A percentile compares a stretch with the other conserved stretches of the same genome.
Evolutionary conservation across 2,329 filamentous ascomycete species (phyloP).

Genomic region (Aspergillus niger): DNA sequence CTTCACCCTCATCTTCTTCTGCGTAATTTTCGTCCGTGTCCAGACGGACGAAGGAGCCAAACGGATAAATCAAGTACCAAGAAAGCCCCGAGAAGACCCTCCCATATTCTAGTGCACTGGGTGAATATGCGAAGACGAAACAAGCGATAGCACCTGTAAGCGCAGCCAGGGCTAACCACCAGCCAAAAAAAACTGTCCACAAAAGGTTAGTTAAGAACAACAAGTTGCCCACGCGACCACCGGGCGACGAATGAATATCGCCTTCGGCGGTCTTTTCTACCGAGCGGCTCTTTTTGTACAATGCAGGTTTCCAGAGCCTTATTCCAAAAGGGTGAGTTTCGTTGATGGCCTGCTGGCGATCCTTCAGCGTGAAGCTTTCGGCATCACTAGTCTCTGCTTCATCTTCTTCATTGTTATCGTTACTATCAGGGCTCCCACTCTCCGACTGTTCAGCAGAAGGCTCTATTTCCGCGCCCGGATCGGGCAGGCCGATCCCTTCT

Average conservation of each 20-base stretch:
- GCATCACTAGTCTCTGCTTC: conserved; percentile 80
- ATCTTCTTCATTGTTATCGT: conserved; percentile 60
- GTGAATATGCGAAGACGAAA: conserved; percentile 74
- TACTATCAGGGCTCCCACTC: conserved; percentile 19
- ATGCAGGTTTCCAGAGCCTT: conserved; percentile 94
- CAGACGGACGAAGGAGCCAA: conserved; percentile 92
- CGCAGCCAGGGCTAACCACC: conserved; percentile 86
- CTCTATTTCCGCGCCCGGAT: conserved; percentile 28
- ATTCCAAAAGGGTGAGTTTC: conserved; percentile 98
- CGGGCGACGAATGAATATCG: conserved; percentile 94
- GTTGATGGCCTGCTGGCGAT: conserved; percentile 96
- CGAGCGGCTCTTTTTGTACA: conserved; percentile 97
- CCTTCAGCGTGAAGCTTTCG: conserved; percentile 96
- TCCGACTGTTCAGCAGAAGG: conserved; percentile 26
- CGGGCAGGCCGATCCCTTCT: conserved; percentile 41
- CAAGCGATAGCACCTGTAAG: conserved; percentile 75
- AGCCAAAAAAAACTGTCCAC: conserved; percentile 91
- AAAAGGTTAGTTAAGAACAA: conserved; percentile 83
- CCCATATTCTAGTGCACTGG: conserved; percentile 83
- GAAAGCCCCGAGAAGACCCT: conserved; percentile 80
- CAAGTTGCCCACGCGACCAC: conserved; percentile 80
- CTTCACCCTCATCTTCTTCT: conserved; percentile 93
- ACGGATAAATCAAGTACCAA: conserved; percentile 89
- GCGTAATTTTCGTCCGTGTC: conserved; percentile 92
- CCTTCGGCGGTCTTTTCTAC: conserved; percentile 95